These are phyloP conservation scores for Suillus plorans DNA, from an alignment of 768 basidiomycete species.

Conservation along the genomic window DNA sequence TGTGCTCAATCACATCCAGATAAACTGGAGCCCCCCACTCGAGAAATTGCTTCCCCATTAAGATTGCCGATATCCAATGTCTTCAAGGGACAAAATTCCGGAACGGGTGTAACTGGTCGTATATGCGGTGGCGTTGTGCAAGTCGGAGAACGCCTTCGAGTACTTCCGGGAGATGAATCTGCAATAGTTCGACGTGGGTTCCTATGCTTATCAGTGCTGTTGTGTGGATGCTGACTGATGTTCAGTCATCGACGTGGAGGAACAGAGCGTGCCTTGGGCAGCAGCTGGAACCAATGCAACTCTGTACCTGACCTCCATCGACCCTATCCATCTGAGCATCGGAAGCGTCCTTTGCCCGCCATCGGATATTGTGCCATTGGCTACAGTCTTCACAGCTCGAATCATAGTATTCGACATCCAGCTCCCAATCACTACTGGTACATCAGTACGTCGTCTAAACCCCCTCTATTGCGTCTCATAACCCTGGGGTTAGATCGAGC, in stretches of 20 bases:
- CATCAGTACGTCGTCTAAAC: slow-evolving; percentile 55
- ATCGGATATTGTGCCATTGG: slow-evolving; percentile 70
- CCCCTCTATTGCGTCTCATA: background rate
- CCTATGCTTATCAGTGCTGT: background rate
- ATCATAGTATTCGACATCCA: slow-evolving; percentile 94
- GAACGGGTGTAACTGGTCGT: slow-evolving; percentile 78
- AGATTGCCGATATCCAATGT: slow-evolving; percentile 94
- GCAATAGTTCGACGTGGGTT: slow-evolving; percentile 69
- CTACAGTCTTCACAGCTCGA: slow-evolving; percentile 75
- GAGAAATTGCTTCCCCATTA: slow-evolving; percentile 75
- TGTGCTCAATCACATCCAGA: slow-evolving; percentile 45
- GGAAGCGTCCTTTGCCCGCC: slow-evolving; percentile 88
- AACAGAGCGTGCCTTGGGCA: slow-evolving; percentile 78
- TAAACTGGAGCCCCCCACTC: slow-evolving; percentile 72
- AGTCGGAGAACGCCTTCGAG: slow-evolving; percentile 83
- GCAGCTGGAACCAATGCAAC: slow-evolving; percentile 90
- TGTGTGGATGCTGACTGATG: slow-evolving; percentile 7
- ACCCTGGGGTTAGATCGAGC: slow-evolving; percentile 61
- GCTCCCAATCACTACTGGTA: slow-evolving; percentile 83
- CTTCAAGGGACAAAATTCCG: slow-evolving; percentile 83
- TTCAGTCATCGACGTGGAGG: slow-evolving; percentile 84
- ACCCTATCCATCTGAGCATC: slow-evolving; percentile 81
- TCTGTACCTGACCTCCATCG: slow-evolving; percentile 78
- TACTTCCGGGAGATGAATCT: slow-evolving; percentile 91
- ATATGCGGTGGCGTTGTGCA: slow-evolving; percentile 88